Evolutionary conservation across 257 asterid species (phyloP).

Genomic region (Solanum corneliomulleri): DNA sequence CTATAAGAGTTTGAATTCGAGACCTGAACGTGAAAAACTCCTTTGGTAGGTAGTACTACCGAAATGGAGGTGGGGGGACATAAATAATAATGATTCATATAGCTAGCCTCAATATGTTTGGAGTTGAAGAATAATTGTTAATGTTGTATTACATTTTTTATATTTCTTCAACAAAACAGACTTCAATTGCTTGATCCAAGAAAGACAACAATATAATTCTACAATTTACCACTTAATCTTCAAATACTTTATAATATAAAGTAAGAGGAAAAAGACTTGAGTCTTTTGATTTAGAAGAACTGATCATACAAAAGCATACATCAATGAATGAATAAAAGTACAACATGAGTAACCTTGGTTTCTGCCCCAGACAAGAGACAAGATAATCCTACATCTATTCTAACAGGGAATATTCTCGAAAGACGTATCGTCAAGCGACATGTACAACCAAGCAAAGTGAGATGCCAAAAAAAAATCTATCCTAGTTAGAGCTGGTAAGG

Average conservation of each 20-base stretch:
- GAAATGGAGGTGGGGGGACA: background rate
- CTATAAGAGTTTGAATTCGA: too few relatives aligned
- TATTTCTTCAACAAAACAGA: background rate
- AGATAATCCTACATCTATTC: background rate
- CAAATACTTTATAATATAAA: background rate
- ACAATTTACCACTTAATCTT: background rate
- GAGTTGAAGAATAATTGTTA: background rate
- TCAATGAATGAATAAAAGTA: background rate
- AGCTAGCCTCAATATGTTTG: background rate
- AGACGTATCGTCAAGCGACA: background rate
- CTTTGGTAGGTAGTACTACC: too few relatives aligned
- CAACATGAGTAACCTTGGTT: background rate
- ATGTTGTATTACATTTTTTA: background rate
- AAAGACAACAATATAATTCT: background rate
- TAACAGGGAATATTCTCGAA: background rate
- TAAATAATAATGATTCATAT: background rate
- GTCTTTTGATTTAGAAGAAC: background rate
- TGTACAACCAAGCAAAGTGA: background rate
- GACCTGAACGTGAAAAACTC: too few relatives aligned
- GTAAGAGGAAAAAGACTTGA: background rate
- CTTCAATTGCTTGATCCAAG: background rate
- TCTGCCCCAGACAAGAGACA: background rate
- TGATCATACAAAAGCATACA: background rate
- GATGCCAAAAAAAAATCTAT: background rate
- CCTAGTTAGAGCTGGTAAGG: background rate